Evolutionary conservation across 805 yeast species (phyloP).

Genomic region (Saccharomyces jurei): DNA sequence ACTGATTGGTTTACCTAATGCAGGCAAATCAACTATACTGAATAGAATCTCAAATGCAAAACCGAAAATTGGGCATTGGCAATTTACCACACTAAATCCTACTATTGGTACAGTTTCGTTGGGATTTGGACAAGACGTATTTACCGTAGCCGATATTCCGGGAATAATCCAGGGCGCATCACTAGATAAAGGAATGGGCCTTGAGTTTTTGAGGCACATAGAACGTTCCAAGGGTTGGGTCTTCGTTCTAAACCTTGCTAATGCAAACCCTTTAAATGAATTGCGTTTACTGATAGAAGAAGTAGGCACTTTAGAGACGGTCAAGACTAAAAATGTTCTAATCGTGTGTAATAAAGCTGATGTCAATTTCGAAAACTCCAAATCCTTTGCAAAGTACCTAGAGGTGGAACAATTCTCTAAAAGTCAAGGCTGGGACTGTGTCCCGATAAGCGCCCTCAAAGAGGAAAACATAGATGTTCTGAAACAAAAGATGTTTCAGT

Average conservation of each 20-base stretch:
- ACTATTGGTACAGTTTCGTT: constrained; percentile 78
- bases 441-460: constrained; percentile 78
- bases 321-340: constrained; percentile 53
- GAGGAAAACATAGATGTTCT: constrained; percentile 67
- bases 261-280: constrained; percentile 57
- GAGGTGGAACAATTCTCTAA: constrained; percentile 40
- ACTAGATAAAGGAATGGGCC: constrained; percentile 82
- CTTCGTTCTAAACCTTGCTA: constrained; percentile 74
- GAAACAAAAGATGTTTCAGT: constrained; percentile 61
- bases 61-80: constrained; percentile 95
- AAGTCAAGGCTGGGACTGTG: constrained; percentile 49
- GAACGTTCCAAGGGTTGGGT: constrained; percentile 88
- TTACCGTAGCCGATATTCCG: constrained; percentile 96
- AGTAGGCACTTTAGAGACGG: constrained; percentile 52
- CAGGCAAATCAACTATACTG: constrained; percentile 87
- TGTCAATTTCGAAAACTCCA: constrained; percentile 34
- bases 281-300: constrained; percentile 57
- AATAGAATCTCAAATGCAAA: constrained; percentile 82
- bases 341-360: constrained; percentile 96
- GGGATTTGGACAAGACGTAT: constrained; percentile 52
- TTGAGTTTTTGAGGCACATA: constrained; percentile 84
- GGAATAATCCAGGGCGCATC: constrained; percentile 89
- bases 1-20: constrained; percentile 90
- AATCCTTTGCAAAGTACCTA: constrained; percentile 41
- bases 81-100: constrained; percentile 88